Conservation (phyloP, 441 rosid species). For the Erodium trifolium region DNA sequence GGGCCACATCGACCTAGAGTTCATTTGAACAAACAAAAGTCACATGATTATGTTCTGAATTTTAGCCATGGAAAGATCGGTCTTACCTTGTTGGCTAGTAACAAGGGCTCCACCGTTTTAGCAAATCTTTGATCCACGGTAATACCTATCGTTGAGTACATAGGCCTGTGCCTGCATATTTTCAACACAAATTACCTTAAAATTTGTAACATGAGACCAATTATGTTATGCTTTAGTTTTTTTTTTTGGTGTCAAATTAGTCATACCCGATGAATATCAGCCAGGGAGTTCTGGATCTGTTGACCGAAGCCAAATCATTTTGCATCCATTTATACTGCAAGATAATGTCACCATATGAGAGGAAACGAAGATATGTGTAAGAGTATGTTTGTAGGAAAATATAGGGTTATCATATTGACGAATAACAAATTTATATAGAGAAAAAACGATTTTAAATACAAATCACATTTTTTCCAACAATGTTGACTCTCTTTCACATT, state of each 20-base stretch:
- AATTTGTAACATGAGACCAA: no score
- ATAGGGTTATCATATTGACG: no score
- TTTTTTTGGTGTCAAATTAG: no score
- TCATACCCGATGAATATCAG: constrained; percentile 38
- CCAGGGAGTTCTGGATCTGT: constrained; percentile 53
- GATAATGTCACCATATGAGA: not conserved
- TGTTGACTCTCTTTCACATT: not conserved
- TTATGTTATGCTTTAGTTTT: no score
- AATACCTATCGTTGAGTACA: constrained; percentile 27
- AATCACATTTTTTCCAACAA: no score
- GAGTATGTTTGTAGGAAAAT: no score
- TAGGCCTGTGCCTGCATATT: constrained; percentile 54
- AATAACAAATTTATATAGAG: no score
- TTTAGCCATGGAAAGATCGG: no score
- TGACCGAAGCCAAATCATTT: constrained; percentile 41
- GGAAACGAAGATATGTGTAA: not conserved
- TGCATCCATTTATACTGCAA: constrained; percentile 47
- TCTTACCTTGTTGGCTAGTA: constrained; percentile 36
- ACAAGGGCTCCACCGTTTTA: constrained; percentile 33
- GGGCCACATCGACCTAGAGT: constrained; percentile 47
- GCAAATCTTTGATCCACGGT: constrained; percentile 20
- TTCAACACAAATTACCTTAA: not conserved
- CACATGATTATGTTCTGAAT: no score
- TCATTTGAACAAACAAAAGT: not conserved
- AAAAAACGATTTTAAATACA: no score